Conservation (phyloP, 305 asterid genomes). For the Solanum hybrid region DNA sequence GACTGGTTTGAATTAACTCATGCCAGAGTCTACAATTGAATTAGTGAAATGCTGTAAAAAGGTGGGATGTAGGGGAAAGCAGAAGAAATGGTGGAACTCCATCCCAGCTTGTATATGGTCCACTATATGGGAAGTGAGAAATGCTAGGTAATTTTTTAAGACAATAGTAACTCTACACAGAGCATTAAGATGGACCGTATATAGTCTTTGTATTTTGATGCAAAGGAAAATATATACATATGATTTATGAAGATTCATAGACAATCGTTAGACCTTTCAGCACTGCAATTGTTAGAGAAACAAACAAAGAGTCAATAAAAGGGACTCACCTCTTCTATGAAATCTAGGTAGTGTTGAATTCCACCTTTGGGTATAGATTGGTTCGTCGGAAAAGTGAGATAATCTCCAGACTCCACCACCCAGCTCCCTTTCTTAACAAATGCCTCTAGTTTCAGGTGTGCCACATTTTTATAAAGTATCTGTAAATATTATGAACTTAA, state of each 20-base stretch:
- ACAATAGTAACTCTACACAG: neutral
- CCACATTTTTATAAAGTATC: conserved; percentile 78
- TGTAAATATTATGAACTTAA: conserved; percentile 18
- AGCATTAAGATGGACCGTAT: neutral
- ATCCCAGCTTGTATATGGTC: neutral
- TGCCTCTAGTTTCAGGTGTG: conserved; percentile 78
- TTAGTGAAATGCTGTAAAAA: neutral
- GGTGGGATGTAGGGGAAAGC: neutral
- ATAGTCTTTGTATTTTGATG: neutral
- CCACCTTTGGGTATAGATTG: conserved; percentile 57
- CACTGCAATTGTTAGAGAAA: neutral
- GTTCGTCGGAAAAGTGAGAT: conserved; percentile 58
- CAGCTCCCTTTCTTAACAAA: conserved; percentile 58
- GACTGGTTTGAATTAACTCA: neutral
- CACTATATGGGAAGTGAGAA: neutral
- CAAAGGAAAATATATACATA: neutral
- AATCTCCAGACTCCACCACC: conserved; percentile 70
- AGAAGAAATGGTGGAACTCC: neutral
- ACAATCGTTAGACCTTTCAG: neutral
- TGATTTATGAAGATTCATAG: neutral
- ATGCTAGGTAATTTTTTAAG: neutral
- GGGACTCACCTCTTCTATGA: conserved; percentile 70
- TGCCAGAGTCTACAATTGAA: neutral
- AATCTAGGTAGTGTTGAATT: conserved; percentile 69
- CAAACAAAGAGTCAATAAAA: neutral